Evolutionary conservation across 2,329 filamentous ascomycete genomes (phyloP).

Genomic region (Penicillium sp.): DNA sequence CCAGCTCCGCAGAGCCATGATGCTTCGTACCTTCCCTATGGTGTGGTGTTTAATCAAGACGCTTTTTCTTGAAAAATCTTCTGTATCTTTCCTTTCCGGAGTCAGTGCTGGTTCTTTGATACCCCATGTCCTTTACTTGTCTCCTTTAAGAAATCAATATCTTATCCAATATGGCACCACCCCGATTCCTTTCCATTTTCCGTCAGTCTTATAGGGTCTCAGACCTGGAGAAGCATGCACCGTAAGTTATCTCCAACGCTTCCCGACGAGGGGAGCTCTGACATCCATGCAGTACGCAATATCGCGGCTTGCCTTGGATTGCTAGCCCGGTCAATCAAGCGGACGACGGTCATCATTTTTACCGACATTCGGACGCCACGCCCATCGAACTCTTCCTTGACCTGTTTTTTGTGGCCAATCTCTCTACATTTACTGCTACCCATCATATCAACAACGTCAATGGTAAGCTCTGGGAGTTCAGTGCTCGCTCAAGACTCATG

Average conservation of each 20-base stretch:
- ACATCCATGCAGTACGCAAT: slow-evolving; percentile 20
- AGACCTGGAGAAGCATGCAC: slow-evolving; percentile 19
- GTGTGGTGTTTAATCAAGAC: background rate
- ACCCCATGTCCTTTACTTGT: slow-evolving; percentile 19
- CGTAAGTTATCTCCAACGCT: slow-evolving; percentile 28
- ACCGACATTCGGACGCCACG: slow-evolving; percentile 57
- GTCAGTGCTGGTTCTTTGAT: slow-evolving; percentile 28
- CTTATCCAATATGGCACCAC: slow-evolving; percentile 35
- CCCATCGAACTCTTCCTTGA: slow-evolving; percentile 66
- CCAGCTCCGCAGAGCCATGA: slow-evolving; percentile 38
- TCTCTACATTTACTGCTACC: slow-evolving; percentile 65
- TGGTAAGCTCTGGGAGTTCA: slow-evolving; percentile 34
- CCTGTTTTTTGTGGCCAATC: slow-evolving; percentile 68
- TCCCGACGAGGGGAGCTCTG: background rate
- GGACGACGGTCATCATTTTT: slow-evolving; percentile 41
- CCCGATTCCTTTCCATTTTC: slow-evolving; percentile 41
- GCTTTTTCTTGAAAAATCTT: background rate
- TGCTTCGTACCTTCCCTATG: background rate
- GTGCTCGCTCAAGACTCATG: background rate
- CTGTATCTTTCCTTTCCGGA: slow-evolving; percentile 7
- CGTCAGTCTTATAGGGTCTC: slow-evolving; percentile 33
- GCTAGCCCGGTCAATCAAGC: slow-evolving; percentile 43
- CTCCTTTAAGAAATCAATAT: slow-evolving; percentile 14
- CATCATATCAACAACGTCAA: slow-evolving; percentile 61
- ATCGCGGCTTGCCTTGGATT: slow-evolving; percentile 40